Conservation (phyloP, 306 rosid species). For the Ceratonia siliqua region DNA sequence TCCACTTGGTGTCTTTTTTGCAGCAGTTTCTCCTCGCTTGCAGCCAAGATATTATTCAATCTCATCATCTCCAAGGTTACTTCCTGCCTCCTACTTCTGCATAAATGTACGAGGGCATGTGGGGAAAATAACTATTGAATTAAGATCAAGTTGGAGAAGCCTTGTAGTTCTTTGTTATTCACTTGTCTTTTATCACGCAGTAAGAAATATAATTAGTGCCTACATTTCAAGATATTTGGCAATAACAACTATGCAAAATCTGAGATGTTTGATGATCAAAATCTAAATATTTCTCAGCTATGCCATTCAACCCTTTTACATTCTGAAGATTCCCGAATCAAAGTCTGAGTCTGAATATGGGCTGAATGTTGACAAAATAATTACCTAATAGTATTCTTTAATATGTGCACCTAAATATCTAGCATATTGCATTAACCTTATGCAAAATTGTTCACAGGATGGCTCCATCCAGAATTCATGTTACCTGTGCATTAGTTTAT, state of each 20-base stretch:
- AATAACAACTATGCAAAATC: background rate
- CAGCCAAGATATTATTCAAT: conserved; percentile 96
- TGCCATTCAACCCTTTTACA: background rate
- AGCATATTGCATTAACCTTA: conserved; percentile 3
- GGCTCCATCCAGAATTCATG: conserved; percentile 83
- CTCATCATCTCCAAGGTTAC: conserved; percentile 89
- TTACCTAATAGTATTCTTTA: background rate
- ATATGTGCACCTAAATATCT: background rate
- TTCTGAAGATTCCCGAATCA: background rate
- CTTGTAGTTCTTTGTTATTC: background rate
- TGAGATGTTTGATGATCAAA: background rate
- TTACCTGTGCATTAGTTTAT: conserved; percentile 86
- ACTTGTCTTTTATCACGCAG: background rate
- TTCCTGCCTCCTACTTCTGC: conserved; percentile 19
- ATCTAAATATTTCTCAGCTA: conserved; percentile 7
- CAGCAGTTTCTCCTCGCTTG: conserved; percentile 89
- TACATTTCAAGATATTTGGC: background rate
- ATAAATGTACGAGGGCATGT: background rate
- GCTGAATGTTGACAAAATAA: background rate
- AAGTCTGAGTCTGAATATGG: background rate
- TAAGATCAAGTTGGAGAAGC: conserved; percentile 27
- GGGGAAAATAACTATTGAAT: conserved; percentile 6
- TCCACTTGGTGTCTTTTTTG: conserved; percentile 92
- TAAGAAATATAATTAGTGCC: background rate
- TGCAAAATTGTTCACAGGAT: conserved; percentile 59